A percentile compares a stretch with the other conserved stretches of the same genome.
phyloP scores from a whole-genome alignment of 2,329 filamentous ascomycete genomes.

The Pseudofabraea citricarpa region DNA sequence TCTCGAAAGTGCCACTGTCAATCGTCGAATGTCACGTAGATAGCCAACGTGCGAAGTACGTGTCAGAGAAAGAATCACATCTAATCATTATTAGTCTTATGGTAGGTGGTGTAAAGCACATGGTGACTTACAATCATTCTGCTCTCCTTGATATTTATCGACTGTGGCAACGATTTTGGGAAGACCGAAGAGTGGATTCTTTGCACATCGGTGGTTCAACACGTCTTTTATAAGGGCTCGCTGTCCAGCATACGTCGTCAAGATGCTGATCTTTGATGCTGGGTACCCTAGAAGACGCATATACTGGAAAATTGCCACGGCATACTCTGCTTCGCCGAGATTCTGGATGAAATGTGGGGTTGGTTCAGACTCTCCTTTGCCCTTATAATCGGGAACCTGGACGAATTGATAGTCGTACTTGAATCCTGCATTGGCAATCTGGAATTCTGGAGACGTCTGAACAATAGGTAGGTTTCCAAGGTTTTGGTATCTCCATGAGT shows the following conservation, averaged over 20 bases:
- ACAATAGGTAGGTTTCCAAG: slow-evolving; percentile 78
- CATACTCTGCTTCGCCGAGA: slow-evolving; percentile 93
- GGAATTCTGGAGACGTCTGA: slow-evolving; percentile 64
- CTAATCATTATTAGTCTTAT: slow-evolving; percentile 36
- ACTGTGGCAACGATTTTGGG: slow-evolving; percentile 90
- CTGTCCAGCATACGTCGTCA: slow-evolving; percentile 93
- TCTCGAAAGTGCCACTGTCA: slow-evolving; percentile 91
- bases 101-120: neutral
- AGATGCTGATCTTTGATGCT: slow-evolving; percentile 66
- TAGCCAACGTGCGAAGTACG: slow-evolving; percentile 88
- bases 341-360: slow-evolving; percentile 96
- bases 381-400: slow-evolving; percentile 90
- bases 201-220: slow-evolving; percentile 74
- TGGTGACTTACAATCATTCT: slow-evolving; percentile 83
- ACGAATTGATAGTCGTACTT: slow-evolving; percentile 95
- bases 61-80: slow-evolving; percentile 89
- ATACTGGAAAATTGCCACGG: slow-evolving; percentile 92
- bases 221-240: slow-evolving; percentile 85
- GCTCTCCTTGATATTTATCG: slow-evolving; percentile 98
- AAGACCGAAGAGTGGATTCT: slow-evolving; percentile 79
- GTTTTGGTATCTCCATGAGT: slow-evolving; percentile 85
- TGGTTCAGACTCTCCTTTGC: slow-evolving; percentile 80
- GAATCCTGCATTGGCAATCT: slow-evolving; percentile 84
- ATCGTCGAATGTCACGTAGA: slow-evolving; percentile 83
- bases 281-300: slow-evolving; percentile 96